These are phyloP conservation scores for Solanum rostratum DNA, from an alignment of 257 asterid genomes.

Conservation along the genomic window DNA sequence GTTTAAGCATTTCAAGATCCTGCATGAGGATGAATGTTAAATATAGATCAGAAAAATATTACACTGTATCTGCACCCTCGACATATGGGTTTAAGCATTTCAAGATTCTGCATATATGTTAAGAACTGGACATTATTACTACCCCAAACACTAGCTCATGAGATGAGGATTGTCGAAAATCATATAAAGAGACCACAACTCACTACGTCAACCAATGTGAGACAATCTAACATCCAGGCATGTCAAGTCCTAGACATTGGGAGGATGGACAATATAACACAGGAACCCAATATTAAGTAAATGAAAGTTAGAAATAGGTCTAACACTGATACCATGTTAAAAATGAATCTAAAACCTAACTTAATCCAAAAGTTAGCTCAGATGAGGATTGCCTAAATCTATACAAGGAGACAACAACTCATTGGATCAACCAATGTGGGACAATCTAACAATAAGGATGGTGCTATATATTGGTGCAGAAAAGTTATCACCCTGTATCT, in stretches of 20 bases:
- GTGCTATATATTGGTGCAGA: neutral
- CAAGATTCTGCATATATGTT: constrained; percentile 7
- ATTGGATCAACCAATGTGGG: neutral
- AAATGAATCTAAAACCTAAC: neutral
- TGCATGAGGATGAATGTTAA: neutral
- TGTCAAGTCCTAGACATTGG: neutral
- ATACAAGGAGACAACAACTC: neutral
- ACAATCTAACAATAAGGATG: neutral
- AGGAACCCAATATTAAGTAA: neutral
- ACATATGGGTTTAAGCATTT: neutral
- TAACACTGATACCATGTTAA: neutral
- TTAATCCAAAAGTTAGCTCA: neutral
- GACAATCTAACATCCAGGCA: neutral
- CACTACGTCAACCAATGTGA: neutral
- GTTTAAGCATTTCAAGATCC: constrained; percentile 14
- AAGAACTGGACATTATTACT: neutral
- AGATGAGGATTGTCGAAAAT: neutral
- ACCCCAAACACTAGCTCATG: neutral
- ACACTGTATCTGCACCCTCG: neutral
- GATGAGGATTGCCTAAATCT: neutral
- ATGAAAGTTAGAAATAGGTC: neutral
- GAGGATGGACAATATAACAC: neutral
- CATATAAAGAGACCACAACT: neutral
- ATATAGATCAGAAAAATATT: neutral
- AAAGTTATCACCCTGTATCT: neutral